Conservation (phyloP, 2,329 filamentous ascomycete species). For the Pyricularia grisea region DNA sequence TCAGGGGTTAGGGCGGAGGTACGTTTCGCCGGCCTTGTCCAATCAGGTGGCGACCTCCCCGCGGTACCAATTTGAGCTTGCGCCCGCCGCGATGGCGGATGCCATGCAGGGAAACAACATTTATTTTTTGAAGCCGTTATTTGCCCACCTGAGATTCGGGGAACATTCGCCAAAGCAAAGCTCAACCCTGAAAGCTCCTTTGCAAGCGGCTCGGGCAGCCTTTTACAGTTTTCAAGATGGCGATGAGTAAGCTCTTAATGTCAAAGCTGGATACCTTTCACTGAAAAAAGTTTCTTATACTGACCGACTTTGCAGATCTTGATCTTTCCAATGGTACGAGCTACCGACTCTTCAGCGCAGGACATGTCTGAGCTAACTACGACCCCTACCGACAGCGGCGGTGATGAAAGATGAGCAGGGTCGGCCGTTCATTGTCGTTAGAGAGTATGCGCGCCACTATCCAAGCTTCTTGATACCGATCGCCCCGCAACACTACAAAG, state of each 20-base stretch:
- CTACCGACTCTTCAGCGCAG: constrained; percentile 9
- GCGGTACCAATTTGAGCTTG: background rate
- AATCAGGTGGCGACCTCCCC: background rate
- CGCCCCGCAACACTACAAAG: background rate
- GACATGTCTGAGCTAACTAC: constrained; percentile 8
- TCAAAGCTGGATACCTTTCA: constrained; percentile 13
- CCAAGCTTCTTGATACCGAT: background rate
- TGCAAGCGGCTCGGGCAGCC: background rate
- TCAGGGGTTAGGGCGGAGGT: background rate
- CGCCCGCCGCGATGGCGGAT: background rate
- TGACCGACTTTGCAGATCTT: constrained; percentile 48
- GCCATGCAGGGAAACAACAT: background rate
- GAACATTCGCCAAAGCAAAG: background rate
- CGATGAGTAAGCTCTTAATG: constrained; percentile 41
- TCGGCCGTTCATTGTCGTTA: constrained; percentile 92
- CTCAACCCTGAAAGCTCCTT: background rate
- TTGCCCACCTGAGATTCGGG: background rate
- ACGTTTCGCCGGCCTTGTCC: background rate
- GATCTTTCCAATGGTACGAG: constrained; percentile 71
- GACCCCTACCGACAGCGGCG: constrained; percentile 34
- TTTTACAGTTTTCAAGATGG: constrained; percentile 33
- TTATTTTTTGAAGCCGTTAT: background rate
- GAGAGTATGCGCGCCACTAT: constrained; percentile 65
- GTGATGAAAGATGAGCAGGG: constrained; percentile 97
- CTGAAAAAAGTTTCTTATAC: constrained; percentile 8